Evolutionary conservation across 228 moss, liverwort and hornwort genomes (phyloP), one percentile per base, ranked within the genome.

Genomic region (Sphagnum fallax): DNA sequence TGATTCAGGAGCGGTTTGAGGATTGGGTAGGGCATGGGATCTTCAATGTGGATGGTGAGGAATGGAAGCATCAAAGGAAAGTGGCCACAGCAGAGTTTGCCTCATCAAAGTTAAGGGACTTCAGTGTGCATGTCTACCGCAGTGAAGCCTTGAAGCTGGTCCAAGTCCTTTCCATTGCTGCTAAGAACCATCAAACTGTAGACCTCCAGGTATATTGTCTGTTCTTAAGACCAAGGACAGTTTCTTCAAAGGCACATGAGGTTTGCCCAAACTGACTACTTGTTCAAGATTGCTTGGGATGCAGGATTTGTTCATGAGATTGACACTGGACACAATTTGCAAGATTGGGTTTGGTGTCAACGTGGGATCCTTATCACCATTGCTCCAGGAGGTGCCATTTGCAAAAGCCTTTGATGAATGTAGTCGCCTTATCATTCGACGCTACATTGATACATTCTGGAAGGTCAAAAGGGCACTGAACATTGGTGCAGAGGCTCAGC

Each of bases 281-380:
- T 4, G 2, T 55, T 55, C 32, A 32, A 32, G 32, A 32, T 32
- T 32, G 32, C 32, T 32, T 32, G 32, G 32, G 32, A 7, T 61
- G 60, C 77, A 86, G 86, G 82, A 86, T 48, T 68, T 75, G 50
- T 86, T 82, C 67, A 82, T 80, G 82, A 63, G 86, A 16, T 59
- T 82, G 52, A 86, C 86, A 6, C 69, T 86, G 15, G 80, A 82
- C 52, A 82, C 86, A 6, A 86, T 80, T 10, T 82, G 82, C 52
- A 86, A 80, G 74, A 73, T 86, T 9, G 77, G 86, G 5, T 86
- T 86, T 53, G 86, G 86, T 8, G 80, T 80, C 10, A 77, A 86
- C 49, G 75, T 86, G 6, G 77, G 80, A 0, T 67, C 68, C 49
- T 62, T 86, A 18, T 62, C 72, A 32, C 77, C 82, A 5, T 11